Evolutionary conservation across 148 eudicot species (phyloP), one percentile per base, ranked within the genome.

Genomic region (Selenicereus undatus): DNA sequence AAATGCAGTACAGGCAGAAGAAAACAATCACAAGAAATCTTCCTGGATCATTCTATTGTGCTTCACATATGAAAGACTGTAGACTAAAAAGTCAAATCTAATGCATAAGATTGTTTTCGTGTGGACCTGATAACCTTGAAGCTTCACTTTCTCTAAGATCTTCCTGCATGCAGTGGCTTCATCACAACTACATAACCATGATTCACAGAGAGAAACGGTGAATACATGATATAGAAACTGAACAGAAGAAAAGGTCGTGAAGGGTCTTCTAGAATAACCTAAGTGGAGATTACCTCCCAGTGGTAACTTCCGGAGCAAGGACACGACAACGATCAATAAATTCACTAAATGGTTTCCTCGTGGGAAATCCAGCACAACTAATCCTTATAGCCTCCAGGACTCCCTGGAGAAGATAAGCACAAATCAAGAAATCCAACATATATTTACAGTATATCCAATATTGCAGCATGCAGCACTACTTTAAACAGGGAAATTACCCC

Each of bases 341-440:
- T 78, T 93, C 99, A 76, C 85, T 83, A 84, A 93, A 96, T 42
- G 84, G 81, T 86, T 91, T 93, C 83, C 97, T 89, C 22, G 99
- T 96, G 78, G 98, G 99, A 83, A 82, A 96, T 79, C 99, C 98
- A 83, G 98, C 99, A 84, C 98, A 93, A 82, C 99, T 96, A 84
- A 96, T 96, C 85, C 99, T 91, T 81, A 96, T 96, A 81, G 99
- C 99, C 85, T 96, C 99, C 99, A 93, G 88, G 82, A 96, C 98
- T 81, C 99, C 99, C 99, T 96, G 85, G 79, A 78, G 73, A 54
- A 26, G 75, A 83, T 74, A 26, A 62, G 80, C 62, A 51, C 62
- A 71, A 27, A 66, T 48, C 42, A 85, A 77, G 22, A 62, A 65
- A 70, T 18, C 22, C 13, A 62, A 21, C 27, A 74, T 51, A 80